Evolutionary conservation across 1,284 basidiomycete genomes (phyloP).

Genomic region (Fomitopsis schrenkii): DNA sequence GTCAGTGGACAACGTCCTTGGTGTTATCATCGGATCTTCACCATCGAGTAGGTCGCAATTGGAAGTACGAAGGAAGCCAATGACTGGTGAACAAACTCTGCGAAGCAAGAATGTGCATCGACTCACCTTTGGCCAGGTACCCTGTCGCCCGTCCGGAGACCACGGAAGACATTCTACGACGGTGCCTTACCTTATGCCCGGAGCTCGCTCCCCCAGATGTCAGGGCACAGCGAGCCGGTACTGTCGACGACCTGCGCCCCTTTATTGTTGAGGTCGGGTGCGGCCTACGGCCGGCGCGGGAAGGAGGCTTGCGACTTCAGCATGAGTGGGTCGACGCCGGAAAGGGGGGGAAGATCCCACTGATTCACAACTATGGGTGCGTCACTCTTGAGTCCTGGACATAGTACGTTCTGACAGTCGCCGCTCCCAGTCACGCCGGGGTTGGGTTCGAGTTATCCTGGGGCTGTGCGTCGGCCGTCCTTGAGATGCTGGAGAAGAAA

Average conservation of each 20-base stretch:
- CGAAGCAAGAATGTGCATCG: neutral
- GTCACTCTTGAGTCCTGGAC: slow-evolving; percentile 6
- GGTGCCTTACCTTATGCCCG: slow-evolving; percentile 54
- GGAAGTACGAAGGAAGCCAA: slow-evolving; percentile 59
- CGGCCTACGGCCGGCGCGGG: slow-evolving; percentile 43
- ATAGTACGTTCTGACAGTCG: neutral
- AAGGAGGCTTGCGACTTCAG: slow-evolving; percentile 42
- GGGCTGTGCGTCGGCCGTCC: slow-evolving; percentile 2
- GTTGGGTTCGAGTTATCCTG: slow-evolving; percentile 6
- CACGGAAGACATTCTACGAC: slow-evolving; percentile 55
- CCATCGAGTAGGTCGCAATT: slow-evolving; percentile 46
- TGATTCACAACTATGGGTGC: slow-evolving; percentile 47
- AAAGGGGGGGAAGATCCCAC: slow-evolving; percentile 25
- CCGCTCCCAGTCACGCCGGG: neutral
- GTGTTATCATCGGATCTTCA: neutral
- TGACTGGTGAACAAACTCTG: slow-evolving; percentile 51
- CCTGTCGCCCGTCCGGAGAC: slow-evolving; percentile 57
- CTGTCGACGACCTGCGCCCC: slow-evolving; percentile 57
- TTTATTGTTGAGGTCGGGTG: slow-evolving; percentile 68
- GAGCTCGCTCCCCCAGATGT: slow-evolving; percentile 63
- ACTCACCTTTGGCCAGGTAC: slow-evolving; percentile 32
- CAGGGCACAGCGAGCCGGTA: slow-evolving; percentile 42
- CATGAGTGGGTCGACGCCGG: slow-evolving; percentile 24
- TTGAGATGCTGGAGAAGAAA: slow-evolving; percentile 2
- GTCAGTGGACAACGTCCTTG: slow-evolving; percentile 34